These are phyloP conservation scores for Setomelanomma holmii DNA, from an alignment of 2,329 filamentous ascomycete species.

Conservation along the genomic window DNA sequence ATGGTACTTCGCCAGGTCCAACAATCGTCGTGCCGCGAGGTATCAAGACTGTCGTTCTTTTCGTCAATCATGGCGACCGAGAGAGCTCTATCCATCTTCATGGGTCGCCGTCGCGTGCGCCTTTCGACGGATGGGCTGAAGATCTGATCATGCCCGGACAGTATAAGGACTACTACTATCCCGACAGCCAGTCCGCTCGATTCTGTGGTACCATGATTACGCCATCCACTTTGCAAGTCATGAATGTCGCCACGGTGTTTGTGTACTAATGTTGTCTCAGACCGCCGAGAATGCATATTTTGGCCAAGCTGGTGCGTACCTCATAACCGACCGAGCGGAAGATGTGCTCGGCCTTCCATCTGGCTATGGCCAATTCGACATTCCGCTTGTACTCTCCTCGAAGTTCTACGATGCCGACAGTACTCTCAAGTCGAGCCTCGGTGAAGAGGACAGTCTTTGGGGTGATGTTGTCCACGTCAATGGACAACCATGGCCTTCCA, in stretches of 20 bases:
- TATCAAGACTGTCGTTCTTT: conserved; percentile 60
- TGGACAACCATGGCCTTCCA: conserved; percentile 64
- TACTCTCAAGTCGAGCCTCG: conserved; percentile 51
- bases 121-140: conserved; percentile 62
- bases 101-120: conserved; percentile 56
- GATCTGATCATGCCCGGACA: conserved; percentile 59
- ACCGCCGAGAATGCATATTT: conserved; percentile 65
- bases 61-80: conserved; percentile 58
- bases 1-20: conserved; percentile 62
- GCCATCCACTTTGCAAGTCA: conserved; percentile 37
- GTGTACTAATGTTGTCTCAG: conserved; percentile 23
- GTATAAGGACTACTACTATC: conserved; percentile 68
- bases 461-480: conserved; percentile 67
- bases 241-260: conserved; percentile 24
- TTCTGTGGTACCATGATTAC: conserved; percentile 64
- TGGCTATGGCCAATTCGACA: conserved; percentile 58
- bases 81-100: conserved; percentile 62
- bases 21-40: conserved; percentile 59
- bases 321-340: conserved; percentile 61
- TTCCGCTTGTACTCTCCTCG: conserved; percentile 59
- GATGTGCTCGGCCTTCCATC: conserved; percentile 59
- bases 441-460: conserved; percentile 57
- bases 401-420: conserved; percentile 63
- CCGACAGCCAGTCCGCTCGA: conserved; percentile 60
- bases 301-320: conserved; percentile 64